Evolutionary conservation across 2,329 filamentous ascomycete species (phyloP), one percentile per base, ranked within the genome.

Genomic region (Claviceps pazoutovae): DNA sequence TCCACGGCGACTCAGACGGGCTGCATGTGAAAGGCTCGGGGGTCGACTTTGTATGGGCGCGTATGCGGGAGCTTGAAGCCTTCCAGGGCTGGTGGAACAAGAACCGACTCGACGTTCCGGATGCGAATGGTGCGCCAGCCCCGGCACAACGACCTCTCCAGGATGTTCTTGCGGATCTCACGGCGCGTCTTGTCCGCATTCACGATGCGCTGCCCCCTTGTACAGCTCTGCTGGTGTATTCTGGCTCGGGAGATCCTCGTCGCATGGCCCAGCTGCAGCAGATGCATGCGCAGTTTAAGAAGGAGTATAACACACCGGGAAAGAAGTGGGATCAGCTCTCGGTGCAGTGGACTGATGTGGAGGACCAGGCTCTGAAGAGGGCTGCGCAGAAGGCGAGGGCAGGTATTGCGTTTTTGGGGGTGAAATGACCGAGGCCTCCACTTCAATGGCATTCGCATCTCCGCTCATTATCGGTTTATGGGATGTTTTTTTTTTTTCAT

Each of bases 71-170:
- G 60, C 71, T 85, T 41, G 82, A 85, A 63, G 76, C 77, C 16
- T 67, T 79, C 16, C 80, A 81, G 55, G 81, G 81, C 5, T 84
- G 80, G 80, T 83, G 81, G 80, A 83, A 82, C 58, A 72, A 72
- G 53, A 79, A 79, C 62, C 73, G 72, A 43, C 61, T 67, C 42
- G 64, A 68, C 60, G 62, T 59, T 46, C 57, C 64, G 55, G 59
- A 56, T 53, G 63, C 59, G 54, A 63, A 66, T 54, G 64, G 63
- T 47, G 66, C 66, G 1, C 66, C 66, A 16, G 21, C 69, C 48
- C 57, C 41, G 3, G 19, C n/a, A 3, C 19, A 39, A 6, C 61
- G 64, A 4, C 57, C 66, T 8, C 68, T 81, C 3, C 72, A 78
- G 58, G 60, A 61, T 4, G 74, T 72, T 51, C 67, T 81, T 3